These are phyloP conservation scores for Aspergillus tubingensis DNA, from an alignment of 2,329 filamentous ascomycete genomes.

Conservation along the genomic window DNA sequence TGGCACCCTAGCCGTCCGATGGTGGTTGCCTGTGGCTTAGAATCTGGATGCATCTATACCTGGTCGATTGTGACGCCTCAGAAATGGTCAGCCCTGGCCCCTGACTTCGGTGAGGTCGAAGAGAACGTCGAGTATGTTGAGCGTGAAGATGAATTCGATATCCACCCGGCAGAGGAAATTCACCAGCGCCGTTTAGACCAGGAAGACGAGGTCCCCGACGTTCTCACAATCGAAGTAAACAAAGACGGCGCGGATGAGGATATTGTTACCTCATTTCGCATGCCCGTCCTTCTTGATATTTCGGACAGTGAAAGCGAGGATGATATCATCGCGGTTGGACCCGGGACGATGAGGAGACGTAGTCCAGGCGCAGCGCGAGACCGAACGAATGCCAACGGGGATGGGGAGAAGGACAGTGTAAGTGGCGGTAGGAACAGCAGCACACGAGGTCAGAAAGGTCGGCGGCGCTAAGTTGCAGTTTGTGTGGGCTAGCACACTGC, in stretches of 20 bases:
- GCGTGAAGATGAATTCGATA: conserved; percentile 95
- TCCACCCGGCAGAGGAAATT: conserved; percentile 91
- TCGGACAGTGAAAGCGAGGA: conserved; percentile 96
- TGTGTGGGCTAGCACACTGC: background rate
- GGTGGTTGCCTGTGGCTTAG: conserved; percentile 86
- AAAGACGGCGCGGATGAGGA: conserved; percentile 61
- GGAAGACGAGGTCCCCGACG: conserved; percentile 92
- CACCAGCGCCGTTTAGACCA: conserved; percentile 85
- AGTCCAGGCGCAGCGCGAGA: conserved; percentile 75
- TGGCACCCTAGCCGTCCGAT: conserved; percentile 91
- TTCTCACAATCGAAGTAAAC: conserved; percentile 72
- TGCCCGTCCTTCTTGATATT: conserved; percentile 91
- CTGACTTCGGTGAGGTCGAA: conserved; percentile 95
- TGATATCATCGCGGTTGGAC: conserved; percentile 68
- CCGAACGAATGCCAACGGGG: conserved; percentile 55
- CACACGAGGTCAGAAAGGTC: conserved; percentile 30
- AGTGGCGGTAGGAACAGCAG: conserved; percentile 23
- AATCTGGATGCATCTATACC: conserved; percentile 89
- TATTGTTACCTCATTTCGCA: conserved; percentile 68
- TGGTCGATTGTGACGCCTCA: conserved; percentile 96
- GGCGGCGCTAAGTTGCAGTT: conserved; percentile 30
- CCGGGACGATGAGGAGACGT: conserved; percentile 82
- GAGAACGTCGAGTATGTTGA: conserved; percentile 98
- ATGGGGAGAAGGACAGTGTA: conserved; percentile 30
- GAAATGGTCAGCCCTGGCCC: conserved; percentile 94